These are phyloP conservation scores for Batrachochytrium dendrobatidis DNA, from an alignment of 371 early-diverging fungal genomes.

Conservation along the genomic window DNA sequence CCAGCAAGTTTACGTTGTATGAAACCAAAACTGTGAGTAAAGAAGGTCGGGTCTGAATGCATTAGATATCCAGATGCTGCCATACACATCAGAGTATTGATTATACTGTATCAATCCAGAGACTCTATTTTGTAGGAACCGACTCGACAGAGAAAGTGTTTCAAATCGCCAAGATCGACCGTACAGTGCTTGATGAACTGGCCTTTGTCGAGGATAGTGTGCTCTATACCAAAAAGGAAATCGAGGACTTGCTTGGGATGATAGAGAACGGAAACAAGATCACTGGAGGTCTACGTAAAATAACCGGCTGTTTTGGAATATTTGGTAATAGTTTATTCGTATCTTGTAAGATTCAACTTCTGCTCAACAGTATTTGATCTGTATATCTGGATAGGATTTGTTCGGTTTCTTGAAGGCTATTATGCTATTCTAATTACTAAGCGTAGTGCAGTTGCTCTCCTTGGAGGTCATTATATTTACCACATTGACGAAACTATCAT, in stretches of 20 bases:
- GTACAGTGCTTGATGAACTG: slow-evolving; percentile 48
- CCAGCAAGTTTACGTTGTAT: slow-evolving; percentile 63
- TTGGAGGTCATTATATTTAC: slow-evolving; percentile 93
- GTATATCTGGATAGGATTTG: slow-evolving; percentile 61
- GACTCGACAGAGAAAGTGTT: slow-evolving; percentile 65
- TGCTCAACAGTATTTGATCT: background rate
- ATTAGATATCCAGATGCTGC: background rate
- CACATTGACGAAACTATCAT: slow-evolving; percentile 87
- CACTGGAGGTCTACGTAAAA: slow-evolving; percentile 68
- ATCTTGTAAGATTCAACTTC: background rate
- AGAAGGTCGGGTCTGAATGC: background rate
- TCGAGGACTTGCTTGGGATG: slow-evolving; percentile 66
- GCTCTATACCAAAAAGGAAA: slow-evolving; percentile 66
- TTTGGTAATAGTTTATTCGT: slow-evolving; percentile 40
- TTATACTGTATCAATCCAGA: slow-evolving; percentile 2
- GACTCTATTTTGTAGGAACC: slow-evolving; percentile 78
- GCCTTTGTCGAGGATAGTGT: slow-evolving; percentile 34
- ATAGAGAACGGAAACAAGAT: slow-evolving; percentile 71
- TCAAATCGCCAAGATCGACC: slow-evolving; percentile 81
- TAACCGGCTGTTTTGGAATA: slow-evolving; percentile 59
- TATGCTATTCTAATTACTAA: slow-evolving; percentile 88
- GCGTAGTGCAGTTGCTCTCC: slow-evolving; percentile 75
- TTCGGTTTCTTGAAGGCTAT: slow-evolving; percentile 85
- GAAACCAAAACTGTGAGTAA: slow-evolving; percentile 71
- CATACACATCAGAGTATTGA: too few species aligned